A percentile compares a stretch with the other conserved stretches of the same genome.
phyloP scores from a whole-genome alignment of 1,284 basidiomycete genomes.

The Phaffia rhodozyma region DNA sequence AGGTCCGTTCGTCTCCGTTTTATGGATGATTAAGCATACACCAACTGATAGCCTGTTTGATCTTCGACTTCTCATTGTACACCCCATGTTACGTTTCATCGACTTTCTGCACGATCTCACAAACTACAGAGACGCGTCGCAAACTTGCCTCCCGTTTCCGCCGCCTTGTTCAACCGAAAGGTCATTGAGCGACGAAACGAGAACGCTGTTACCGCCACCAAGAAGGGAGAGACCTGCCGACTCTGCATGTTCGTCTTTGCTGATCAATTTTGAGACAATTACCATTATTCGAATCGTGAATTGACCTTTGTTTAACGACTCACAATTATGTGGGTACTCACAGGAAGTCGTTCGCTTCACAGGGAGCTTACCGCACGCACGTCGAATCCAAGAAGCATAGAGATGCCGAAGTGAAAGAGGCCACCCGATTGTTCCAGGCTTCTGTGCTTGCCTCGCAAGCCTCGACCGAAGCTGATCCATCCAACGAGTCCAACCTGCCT shows the following conservation, averaged over 20 bases:
- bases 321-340: neutral
- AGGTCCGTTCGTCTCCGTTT: slow-evolving; percentile 33
- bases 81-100: neutral
- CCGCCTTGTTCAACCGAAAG: slow-evolving; percentile 74
- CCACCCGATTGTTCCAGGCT: slow-evolving; percentile 19
- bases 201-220: slow-evolving; percentile 54
- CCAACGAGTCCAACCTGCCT: slow-evolving; percentile 3
- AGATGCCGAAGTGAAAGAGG: slow-evolving; percentile 55
- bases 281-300: neutral
- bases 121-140: slow-evolving; percentile 61
- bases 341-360: slow-evolving; percentile 80
- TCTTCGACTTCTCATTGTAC: neutral
- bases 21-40: neutral
- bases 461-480: slow-evolving; percentile 1
- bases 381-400: slow-evolving; percentile 82
- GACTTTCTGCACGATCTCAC: neutral
- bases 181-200: slow-evolving; percentile 67
- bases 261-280: slow-evolving; percentile 22
- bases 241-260: slow-evolving; percentile 56
- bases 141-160: slow-evolving; percentile 72
- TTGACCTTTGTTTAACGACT: neutral
- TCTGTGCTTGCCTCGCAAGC: slow-evolving; percentile 1
- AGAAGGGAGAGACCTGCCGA: slow-evolving; percentile 55
- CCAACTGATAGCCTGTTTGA: slow-evolving; percentile 2
- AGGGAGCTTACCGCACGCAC: slow-evolving; percentile 81